Conservation (phyloP, 73 alveolate genomes). For the Loxodes magnus region DNA sequence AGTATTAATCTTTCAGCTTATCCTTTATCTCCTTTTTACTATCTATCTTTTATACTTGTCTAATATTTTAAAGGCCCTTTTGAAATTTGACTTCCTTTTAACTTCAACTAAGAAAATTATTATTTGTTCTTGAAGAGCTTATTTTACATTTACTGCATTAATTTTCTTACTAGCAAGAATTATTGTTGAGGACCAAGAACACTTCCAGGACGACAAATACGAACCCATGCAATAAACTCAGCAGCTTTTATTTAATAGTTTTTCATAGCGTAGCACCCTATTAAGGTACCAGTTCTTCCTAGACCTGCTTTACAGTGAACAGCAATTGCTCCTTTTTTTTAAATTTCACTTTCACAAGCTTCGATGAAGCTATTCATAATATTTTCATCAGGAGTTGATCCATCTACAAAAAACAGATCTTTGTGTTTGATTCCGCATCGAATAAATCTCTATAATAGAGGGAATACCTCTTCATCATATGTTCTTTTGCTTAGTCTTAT, state of each 20-base stretch:
- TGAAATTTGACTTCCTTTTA: no score
- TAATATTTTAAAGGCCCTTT: no score
- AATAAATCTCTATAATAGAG: constrained; percentile 44
- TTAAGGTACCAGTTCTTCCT: constrained; percentile 94
- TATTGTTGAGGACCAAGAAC: constrained; percentile 75
- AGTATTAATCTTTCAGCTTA: no score
- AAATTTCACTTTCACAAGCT: constrained; percentile 64
- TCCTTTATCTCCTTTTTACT: no score
- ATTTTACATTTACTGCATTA: not conserved
- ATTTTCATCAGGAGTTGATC: constrained; percentile 82
- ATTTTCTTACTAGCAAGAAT: constrained; percentile 25
- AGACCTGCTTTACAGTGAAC: constrained; percentile 96
- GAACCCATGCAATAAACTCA: constrained; percentile 64
- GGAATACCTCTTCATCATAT: constrained; percentile 63
- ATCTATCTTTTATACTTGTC: no score
- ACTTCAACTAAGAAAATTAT: no score
- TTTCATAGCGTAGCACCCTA: constrained; percentile 71
- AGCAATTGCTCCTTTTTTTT: constrained; percentile 86
- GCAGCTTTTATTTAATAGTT: constrained; percentile 71
- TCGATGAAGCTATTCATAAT: constrained; percentile 58
- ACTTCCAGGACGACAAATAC: constrained; percentile 81
- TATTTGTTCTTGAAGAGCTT: no score
- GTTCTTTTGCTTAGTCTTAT: constrained; percentile 73
- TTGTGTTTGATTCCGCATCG: constrained; percentile 61
- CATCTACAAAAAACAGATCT: constrained; percentile 86